Base-by-base conservation (phyloP, 768 basidiomycete genomes). In the Agrocybe chaxingu region DNA sequence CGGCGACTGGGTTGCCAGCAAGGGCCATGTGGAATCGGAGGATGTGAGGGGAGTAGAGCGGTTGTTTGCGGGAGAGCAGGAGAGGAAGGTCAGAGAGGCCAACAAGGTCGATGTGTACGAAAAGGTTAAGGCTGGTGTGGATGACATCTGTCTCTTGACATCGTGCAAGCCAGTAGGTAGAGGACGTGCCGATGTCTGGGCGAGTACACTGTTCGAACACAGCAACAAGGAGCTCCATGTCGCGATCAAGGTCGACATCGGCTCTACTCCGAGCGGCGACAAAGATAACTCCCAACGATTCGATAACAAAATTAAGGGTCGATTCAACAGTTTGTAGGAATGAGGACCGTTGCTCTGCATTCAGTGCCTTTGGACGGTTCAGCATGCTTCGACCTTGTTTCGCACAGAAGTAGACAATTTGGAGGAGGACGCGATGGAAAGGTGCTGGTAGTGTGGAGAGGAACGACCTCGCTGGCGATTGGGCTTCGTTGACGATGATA, bases 21-120 rank as follows among this genome's bases (percentile, higher is more conserved):
- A 97, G 69, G 0, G 89, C 81, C 74, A 93, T 87, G 61, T 96
- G 92, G 71, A 97, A 90, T 30, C 86, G 72, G 47, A 97, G 80
- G 50, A 96, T 72, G 58, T 90, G 87, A 0, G 87, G 82, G 0
- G 87, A 76, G 60, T 92, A 92, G 24, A 88, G 67, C 9, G 89
- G 80, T 61, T 81, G 75, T 48, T 84, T 85, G 40, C 81, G 79
- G 1, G 78, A 61, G 16, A 86, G 72, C 12, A 89, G 76, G 8
- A 85, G 68, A 1, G 81, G 71, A 1, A 88, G 64, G 55, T 90
- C 85, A 9, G 86, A 82, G 10, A 85, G 63, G 10, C 89, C 89
- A 31, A 79, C 78, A 4, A 93, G 69, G 57, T 92, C 87, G 30
- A 80, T 78, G 49, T 79, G 78, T 29, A 76, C 77, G 57, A 87